These are phyloP conservation scores for Brassica balearica DNA, from an alignment of 441 rosid species.

Conservation along the genomic window DNA sequence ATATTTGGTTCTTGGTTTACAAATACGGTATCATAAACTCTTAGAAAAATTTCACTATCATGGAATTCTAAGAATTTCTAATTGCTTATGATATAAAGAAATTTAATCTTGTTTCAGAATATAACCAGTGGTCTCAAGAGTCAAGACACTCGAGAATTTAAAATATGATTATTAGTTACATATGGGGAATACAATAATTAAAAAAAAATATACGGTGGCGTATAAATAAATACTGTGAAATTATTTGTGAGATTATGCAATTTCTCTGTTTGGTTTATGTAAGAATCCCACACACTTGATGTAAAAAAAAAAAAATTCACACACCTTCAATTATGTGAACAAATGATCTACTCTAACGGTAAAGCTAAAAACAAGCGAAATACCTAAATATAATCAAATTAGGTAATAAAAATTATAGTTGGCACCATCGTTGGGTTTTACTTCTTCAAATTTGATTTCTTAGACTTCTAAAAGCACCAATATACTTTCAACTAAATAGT, in stretches of 20 bases:
- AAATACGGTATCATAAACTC: not conserved
- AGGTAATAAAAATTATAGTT: not conserved
- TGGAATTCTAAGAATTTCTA: not conserved
- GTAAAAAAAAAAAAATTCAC: too few species aligned
- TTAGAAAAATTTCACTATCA: not conserved
- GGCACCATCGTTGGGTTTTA: not conserved
- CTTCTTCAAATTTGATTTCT: not conserved
- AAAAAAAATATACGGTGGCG: not conserved
- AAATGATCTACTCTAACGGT: not conserved
- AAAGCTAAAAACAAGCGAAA: conserved; percentile 32
- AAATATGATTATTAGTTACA: not conserved
- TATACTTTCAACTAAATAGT: conserved; percentile 15
- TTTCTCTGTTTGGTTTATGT: not conserved
- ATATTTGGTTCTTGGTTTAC: conserved; percentile 13
- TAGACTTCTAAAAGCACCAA: not conserved
- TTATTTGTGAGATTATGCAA: not conserved
- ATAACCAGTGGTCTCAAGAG: not conserved
- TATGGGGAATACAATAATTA: not conserved
- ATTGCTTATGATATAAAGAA: not conserved
- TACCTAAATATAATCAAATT: not conserved
- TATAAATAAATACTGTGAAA: not conserved
- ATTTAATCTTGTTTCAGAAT: not conserved
- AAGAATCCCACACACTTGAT: not conserved
- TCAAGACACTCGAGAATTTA: not conserved
- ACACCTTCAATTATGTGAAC: not conserved